phyloP scores from a whole-genome alignment of 495 filamentous ascomycete species.

The Aspergillus funiculosus region DNA sequence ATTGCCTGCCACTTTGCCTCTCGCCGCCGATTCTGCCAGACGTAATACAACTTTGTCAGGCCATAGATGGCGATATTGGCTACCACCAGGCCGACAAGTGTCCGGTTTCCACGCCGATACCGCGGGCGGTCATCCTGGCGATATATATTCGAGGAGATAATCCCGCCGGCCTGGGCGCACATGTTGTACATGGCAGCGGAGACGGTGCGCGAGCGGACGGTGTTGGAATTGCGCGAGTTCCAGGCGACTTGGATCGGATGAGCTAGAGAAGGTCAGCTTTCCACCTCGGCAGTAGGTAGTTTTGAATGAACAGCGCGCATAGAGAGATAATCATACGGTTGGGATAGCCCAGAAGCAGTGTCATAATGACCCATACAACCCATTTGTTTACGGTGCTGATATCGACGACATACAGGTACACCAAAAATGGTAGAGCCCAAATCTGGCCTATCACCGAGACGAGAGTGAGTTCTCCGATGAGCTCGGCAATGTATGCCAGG shows the following conservation, averaged over 20 bases:
- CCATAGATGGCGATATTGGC: constrained; percentile 38
- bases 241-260: constrained; percentile 60
- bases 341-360: constrained; percentile 47
- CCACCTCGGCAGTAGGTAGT: neutral
- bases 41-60: constrained; percentile 32
- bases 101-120: constrained; percentile 45
- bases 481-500: constrained; percentile 40
- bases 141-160: constrained; percentile 51
- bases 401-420: constrained; percentile 43
- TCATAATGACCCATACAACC: constrained; percentile 47
- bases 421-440: constrained; percentile 50
- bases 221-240: constrained; percentile 55
- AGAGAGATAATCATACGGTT: constrained; percentile 34
- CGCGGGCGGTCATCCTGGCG: constrained; percentile 50
- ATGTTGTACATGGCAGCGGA: constrained; percentile 52
- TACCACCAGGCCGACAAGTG: constrained; percentile 35
- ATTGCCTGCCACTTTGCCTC: constrained; percentile 33
- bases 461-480: constrained; percentile 42
- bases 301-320: neutral
- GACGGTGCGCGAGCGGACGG: constrained; percentile 57
- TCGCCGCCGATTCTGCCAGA: constrained; percentile 26
- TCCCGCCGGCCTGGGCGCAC: constrained; percentile 44
- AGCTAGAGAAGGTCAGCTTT: neutral
- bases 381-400: constrained; percentile 37
- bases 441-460: constrained; percentile 42